A percentile compares a stretch with the other conserved stretches of the same genome.
Evolutionary conservation across 2,329 filamentous ascomycete species (phyloP).

Genomic region (Aspergillus eucalypticola): DNA sequence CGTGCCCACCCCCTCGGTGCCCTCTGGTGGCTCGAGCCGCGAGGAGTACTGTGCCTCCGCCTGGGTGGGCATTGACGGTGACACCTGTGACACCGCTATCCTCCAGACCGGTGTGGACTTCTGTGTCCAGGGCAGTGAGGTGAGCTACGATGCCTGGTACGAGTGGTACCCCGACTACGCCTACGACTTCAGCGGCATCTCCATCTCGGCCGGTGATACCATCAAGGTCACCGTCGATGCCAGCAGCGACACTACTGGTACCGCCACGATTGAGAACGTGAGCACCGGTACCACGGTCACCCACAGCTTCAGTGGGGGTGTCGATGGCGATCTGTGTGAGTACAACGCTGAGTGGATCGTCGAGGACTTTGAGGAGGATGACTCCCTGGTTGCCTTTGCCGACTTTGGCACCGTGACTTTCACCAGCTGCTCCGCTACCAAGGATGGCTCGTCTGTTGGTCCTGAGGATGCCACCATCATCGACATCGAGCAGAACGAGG

Average conservation of each 20-base stretch:
- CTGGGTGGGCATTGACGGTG: slow-evolving; percentile 63
- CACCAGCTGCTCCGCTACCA: slow-evolving; percentile 40
- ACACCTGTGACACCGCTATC: slow-evolving; percentile 55
- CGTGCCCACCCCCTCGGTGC: slow-evolving; percentile 46
- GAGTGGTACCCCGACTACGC: slow-evolving; percentile 62
- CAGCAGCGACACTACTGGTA: slow-evolving; percentile 44
- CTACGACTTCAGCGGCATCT: slow-evolving; percentile 53
- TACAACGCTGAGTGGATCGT: slow-evolving; percentile 62
- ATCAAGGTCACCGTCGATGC: slow-evolving; percentile 47
- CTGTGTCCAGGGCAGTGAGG: slow-evolving; percentile 42
- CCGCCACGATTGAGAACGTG: slow-evolving; percentile 52
- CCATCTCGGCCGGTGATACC: slow-evolving; percentile 46
- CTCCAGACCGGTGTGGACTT: slow-evolving; percentile 61
- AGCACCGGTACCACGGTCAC: slow-evolving; percentile 43
- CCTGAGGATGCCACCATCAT: slow-evolving; percentile 44
- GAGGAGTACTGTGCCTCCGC: slow-evolving; percentile 44
- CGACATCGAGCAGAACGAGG: slow-evolving; percentile 47
- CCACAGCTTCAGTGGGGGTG: slow-evolving; percentile 38
- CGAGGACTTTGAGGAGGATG: slow-evolving; percentile 43
- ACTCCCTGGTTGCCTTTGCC: slow-evolving; percentile 46
- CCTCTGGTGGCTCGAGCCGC: slow-evolving; percentile 20
- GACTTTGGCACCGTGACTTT: slow-evolving; percentile 55
- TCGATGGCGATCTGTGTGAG: slow-evolving; percentile 54
- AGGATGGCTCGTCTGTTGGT: slow-evolving; percentile 32
- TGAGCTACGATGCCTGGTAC: slow-evolving; percentile 59